Conservation (phyloP, 306 rosid genomes). For the Vigna trinervia region DNA sequence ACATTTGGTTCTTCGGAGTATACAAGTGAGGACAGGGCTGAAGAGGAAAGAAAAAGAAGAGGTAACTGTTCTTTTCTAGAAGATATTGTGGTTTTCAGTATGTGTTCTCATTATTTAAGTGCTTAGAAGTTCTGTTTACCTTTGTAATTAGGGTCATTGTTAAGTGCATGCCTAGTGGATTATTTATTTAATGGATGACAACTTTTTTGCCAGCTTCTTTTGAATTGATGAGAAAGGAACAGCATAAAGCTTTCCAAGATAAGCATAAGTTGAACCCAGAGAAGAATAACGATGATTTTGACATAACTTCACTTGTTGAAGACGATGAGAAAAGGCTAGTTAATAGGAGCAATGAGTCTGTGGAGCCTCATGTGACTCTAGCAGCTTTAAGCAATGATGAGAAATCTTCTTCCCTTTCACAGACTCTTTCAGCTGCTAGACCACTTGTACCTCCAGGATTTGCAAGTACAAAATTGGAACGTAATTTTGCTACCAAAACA, state of each 20-base stretch:
- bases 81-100: slow-evolving; percentile 17
- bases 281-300: slow-evolving; percentile 65
- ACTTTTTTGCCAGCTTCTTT: slow-evolving; percentile 72
- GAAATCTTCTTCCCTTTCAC: slow-evolving; percentile 59
- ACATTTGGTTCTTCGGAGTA: slow-evolving; percentile 88
- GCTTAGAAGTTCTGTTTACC: slow-evolving; percentile 16
- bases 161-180: slow-evolving; percentile 24
- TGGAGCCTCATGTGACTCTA: slow-evolving; percentile 51
- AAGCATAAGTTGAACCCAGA: slow-evolving; percentile 65
- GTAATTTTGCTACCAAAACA: slow-evolving; percentile 59
- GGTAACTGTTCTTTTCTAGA: slow-evolving; percentile 57
- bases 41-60: slow-evolving; percentile 98
- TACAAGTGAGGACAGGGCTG: slow-evolving; percentile 83
- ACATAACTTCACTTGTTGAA: slow-evolving; percentile 59
- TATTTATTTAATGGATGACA: slow-evolving; percentile 36
- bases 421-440: slow-evolving; percentile 68
- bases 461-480: slow-evolving; percentile 63
- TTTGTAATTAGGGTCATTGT: slow-evolving; percentile 33
- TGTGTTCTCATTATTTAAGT: slow-evolving; percentile 28
- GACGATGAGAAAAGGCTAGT: slow-evolving; percentile 57
- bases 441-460: slow-evolving; percentile 99
- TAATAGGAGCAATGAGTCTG: slow-evolving; percentile 57
- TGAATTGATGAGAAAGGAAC: slow-evolving; percentile 96
- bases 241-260: slow-evolving; percentile 78
- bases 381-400: slow-evolving; percentile 63